Evolutionary conservation across 345 rosid species (phyloP).

Genomic region (Turnera subulata): DNA sequence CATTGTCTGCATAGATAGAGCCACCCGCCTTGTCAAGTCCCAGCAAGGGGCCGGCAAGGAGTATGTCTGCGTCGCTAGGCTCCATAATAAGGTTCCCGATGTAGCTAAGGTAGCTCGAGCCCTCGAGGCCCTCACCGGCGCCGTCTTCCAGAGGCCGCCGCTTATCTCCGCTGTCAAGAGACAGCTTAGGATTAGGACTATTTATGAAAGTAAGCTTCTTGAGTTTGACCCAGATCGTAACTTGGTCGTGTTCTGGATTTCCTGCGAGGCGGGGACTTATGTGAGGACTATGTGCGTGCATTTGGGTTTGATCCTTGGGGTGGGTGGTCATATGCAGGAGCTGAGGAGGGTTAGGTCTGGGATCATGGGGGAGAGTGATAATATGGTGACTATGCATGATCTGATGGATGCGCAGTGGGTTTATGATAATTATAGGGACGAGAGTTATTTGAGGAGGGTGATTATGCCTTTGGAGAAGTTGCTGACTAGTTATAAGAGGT

Average conservation of each 20-base stretch:
- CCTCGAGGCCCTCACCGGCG: conserved; percentile 81
- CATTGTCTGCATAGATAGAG: conserved; percentile 89
- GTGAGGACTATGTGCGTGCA: conserved; percentile 96
- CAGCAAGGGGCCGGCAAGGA: conserved; percentile 98
- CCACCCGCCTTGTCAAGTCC: conserved; percentile 90
- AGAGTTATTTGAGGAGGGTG: conserved; percentile 75
- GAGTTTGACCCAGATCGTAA: conserved; percentile 79
- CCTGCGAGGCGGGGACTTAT: conserved; percentile 94
- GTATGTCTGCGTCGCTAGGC: conserved; percentile 88
- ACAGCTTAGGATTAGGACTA: conserved; percentile 90
- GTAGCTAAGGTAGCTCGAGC: conserved; percentile 86
- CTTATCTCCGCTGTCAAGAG: conserved; percentile 92
- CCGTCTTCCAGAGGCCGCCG: conserved; percentile 91
- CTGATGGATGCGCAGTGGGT: conserved; percentile 96
- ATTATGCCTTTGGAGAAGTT: conserved; percentile 89
- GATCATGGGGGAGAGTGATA: conserved; percentile 83
- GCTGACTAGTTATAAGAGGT: conserved; percentile 85
- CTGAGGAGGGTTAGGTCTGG: conserved; percentile 94
- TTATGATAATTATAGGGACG: conserved; percentile 61
- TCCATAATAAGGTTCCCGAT: conserved; percentile 82
- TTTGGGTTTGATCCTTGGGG: conserved; percentile 86
- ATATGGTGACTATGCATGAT: conserved; percentile 98
- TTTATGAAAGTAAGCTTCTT: conserved; percentile 80
- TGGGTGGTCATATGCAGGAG: conserved; percentile 96
- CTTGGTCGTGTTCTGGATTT: conserved; percentile 91